Base-by-base conservation (phyloP, 768 basidiomycete genomes). In the Royoungia palumana region DNA sequence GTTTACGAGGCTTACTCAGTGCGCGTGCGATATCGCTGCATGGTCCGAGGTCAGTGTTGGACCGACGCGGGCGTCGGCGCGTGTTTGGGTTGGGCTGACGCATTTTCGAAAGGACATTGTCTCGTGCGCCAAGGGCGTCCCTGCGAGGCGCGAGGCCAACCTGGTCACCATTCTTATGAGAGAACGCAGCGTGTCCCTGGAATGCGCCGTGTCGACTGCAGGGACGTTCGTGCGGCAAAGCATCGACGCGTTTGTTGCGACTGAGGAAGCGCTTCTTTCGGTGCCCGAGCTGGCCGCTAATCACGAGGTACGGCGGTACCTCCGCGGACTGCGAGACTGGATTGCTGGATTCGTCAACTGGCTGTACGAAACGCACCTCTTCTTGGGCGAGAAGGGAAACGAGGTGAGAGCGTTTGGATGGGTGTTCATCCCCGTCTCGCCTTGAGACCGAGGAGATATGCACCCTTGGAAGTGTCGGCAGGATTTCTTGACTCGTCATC, bases 301-400 rank as follows among this genome's bases (percentile, higher is more conserved):
- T 45, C 53, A 38, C 41, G 68, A 72, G 43, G 60, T 64, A 22
- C 58, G 55, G 19, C 63, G 55, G 5, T 82, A 79, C 54, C 63
- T 79, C 24, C 74, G 66, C n/a, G 76, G 76, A 7, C 60, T 85
- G 24, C 75, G 75, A 30, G 78, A 83, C 50, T 79, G 74, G 52
- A 72, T 85, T 34, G 70, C 75, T 3, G 83, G 83, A 8, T 71
- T 69, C n/a, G 56, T 80, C n/a, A 76, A 84, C 55, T 85, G 83
- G 83, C 50, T 74, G 30, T 86, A 84, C 55, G 81, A 84, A 63
- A 82, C 78, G 0, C 76, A 83, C 50, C 58, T 81, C 37, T 84
- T 77, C 58, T 76, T 86, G 41, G 80, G 79, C 30, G 72, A 73
- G 41, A 76, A 75, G 47, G 81, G 80, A 0, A 74, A 72, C 35